Base-by-base conservation (phyloP, 345 rosid species). In the Melaleuca quinquenervia region DNA sequence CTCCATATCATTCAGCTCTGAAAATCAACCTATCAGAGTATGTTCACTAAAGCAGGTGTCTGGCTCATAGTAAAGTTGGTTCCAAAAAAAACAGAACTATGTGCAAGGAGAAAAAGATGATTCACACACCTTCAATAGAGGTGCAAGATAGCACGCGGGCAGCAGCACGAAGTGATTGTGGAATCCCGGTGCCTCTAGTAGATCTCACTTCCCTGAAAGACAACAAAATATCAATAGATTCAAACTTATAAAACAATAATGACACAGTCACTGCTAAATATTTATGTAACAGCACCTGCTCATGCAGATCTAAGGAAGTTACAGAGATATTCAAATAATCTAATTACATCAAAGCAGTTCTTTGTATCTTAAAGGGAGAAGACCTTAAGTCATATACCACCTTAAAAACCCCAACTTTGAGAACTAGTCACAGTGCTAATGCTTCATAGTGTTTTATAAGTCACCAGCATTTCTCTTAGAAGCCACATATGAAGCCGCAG, bases 131-230 rank as follows among this genome's bases (percentile, higher is more conserved):
- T 90, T 92, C 89, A 82, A 88, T 82, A 90, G 91, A 87, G 82
- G 87, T 90, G 90, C 95, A 93, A 85, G 92, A 88, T 49, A 93
- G 85, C 87, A 96, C 91, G 89, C 97, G 97, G 87, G 95, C 94
- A 91, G 94, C 93, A 21, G 99, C 96, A 86, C 96, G 98, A 32
- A 96, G 95, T 78, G 98, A 92, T 84, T 92, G 96, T 26, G 98
- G 98, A 85, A 96, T 84, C 58, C 98, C 99, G 88, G 88, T 94
- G 85, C 99, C 97, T 87, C 51, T 84, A 83, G 88, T 89, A 83
- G 95, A 94, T 92, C 88, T 95, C 56, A 96, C 96, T 91, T 94
- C 96, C 93, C 98, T 96, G 82, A 83, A 82, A 83, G 27, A 3
- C 52, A 44, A 45, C 70, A 82, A 74, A 36, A 24, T 26, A 54